phyloP scores from a whole-genome alignment of 2,329 filamentous ascomycete species.

The Alternaria incomplexa region DNA sequence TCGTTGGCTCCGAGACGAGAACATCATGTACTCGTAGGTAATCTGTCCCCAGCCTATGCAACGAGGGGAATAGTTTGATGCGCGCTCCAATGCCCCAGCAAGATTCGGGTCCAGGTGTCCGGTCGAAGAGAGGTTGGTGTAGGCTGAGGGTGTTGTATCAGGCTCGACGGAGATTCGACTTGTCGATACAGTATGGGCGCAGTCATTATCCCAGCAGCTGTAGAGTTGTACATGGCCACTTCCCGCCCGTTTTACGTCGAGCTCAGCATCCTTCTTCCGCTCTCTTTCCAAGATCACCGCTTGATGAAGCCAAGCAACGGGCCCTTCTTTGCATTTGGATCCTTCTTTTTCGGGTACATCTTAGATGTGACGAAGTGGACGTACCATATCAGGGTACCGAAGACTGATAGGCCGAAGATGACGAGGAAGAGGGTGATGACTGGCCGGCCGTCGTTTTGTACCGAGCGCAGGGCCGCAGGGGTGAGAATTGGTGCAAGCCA shows the following conservation, averaged over 20 bases:
- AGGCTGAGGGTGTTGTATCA: neutral
- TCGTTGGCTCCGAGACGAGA: neutral
- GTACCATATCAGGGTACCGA: conserved; percentile 35
- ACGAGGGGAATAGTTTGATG: neutral
- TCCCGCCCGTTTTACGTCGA: neutral
- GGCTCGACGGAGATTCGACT: neutral
- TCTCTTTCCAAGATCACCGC: conserved; percentile 14
- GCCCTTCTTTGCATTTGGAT: conserved; percentile 34
- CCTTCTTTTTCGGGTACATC: conserved; percentile 35
- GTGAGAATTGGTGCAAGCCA: conserved; percentile 42
- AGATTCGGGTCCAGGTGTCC: neutral
- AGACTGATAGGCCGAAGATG: conserved; percentile 67
- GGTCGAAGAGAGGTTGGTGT: neutral
- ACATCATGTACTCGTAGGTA: neutral
- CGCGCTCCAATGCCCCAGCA: neutral
- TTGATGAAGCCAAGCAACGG: conserved; percentile 29
- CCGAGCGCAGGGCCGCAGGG: conserved; percentile 38
- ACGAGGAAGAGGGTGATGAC: conserved; percentile 86
- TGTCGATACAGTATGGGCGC: neutral
- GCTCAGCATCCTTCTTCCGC: neutral
- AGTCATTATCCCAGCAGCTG: neutral
- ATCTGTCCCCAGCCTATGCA: neutral
- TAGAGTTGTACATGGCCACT: neutral
- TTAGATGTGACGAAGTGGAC: conserved; percentile 39
- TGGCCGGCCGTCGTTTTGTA: conserved; percentile 70